Conservation (phyloP, 345 rosid genomes). For the Viola odorata region DNA sequence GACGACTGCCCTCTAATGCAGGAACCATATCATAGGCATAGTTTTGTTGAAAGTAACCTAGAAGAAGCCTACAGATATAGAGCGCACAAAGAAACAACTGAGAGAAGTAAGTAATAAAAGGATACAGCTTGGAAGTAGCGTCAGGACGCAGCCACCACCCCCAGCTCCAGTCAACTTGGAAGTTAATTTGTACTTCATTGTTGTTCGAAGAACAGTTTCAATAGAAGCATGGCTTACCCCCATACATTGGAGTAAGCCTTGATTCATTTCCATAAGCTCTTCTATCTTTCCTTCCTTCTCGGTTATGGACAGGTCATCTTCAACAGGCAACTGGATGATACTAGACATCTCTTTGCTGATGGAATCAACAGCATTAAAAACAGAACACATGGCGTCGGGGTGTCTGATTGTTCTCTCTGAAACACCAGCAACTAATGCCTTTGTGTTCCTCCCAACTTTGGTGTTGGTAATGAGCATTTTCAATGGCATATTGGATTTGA, state of each 20-base stretch:
- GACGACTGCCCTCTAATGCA: too few species aligned
- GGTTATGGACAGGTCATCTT: constrained; percentile 40
- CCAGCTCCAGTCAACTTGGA: constrained; percentile 97
- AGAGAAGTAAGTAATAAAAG: constrained; percentile 16
- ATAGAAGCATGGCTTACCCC: constrained; percentile 89
- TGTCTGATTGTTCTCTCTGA: constrained; percentile 68
- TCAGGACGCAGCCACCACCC: constrained; percentile 90
- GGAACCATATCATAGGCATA: too few species aligned
- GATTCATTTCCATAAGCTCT: constrained; percentile 93
- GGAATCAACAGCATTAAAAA: constrained; percentile 72
- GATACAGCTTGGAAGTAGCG: constrained; percentile 82
- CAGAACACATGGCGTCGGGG: constrained; percentile 61
- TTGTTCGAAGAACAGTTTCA: constrained; percentile 66
- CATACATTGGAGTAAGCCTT: constrained; percentile 83
- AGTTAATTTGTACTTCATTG: constrained; percentile 68
- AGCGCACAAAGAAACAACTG: not conserved
- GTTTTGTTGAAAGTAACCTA: too few species aligned
- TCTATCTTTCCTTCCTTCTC: constrained; percentile 63
- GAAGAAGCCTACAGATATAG: too few species aligned
- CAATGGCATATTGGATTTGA: constrained; percentile 54
- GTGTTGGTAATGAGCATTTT: constrained; percentile 91
- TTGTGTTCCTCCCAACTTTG: constrained; percentile 80
- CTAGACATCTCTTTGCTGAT: constrained; percentile 61
- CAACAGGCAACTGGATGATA: constrained; percentile 48
- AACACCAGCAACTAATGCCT: constrained; percentile 86